Percentiles rank a stretch among this genome's conserved stretches.
Evolutionary conservation across 148 eudicot genomes (phyloP).

Genomic region (Vaccinium corymbosum): DNA sequence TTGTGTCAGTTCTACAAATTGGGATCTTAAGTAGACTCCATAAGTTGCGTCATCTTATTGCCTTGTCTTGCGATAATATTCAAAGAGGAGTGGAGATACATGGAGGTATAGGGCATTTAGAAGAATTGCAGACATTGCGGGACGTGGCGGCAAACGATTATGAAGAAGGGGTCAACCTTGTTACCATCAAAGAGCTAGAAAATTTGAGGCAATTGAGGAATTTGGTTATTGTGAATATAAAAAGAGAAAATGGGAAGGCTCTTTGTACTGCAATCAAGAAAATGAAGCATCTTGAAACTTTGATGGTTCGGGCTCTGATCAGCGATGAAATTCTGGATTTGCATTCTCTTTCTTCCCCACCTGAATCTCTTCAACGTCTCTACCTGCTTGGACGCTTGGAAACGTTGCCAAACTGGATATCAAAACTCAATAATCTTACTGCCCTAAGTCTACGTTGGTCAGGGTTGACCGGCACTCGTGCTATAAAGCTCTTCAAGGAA

Average conservation of each 20-base stretch:
- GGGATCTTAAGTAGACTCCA: not conserved
- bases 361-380: not conserved
- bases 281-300: not conserved
- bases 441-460: not conserved
- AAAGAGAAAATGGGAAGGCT: not conserved
- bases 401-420: slow-evolving; percentile 8
- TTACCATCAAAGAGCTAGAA: not conserved
- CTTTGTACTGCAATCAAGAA: not conserved
- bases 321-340: not conserved
- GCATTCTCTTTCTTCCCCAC: not conserved
- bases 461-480: not conserved
- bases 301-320: not conserved
- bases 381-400: not conserved
- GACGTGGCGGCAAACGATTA: not conserved
- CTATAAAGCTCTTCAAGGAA: not conserved
- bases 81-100: not conserved
- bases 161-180: not conserved
- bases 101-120: not conserved
- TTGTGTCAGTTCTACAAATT: not conserved
- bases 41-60: slow-evolving; percentile 9
- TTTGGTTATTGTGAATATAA: not conserved
- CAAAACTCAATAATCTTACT: not conserved
- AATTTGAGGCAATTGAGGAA: not conserved
- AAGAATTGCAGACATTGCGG: not conserved
- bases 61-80: rapidly evolving